phyloP scores from a whole-genome alignment of 2,329 filamentous ascomycete genomes.

The Hypoxylon sp. region DNA sequence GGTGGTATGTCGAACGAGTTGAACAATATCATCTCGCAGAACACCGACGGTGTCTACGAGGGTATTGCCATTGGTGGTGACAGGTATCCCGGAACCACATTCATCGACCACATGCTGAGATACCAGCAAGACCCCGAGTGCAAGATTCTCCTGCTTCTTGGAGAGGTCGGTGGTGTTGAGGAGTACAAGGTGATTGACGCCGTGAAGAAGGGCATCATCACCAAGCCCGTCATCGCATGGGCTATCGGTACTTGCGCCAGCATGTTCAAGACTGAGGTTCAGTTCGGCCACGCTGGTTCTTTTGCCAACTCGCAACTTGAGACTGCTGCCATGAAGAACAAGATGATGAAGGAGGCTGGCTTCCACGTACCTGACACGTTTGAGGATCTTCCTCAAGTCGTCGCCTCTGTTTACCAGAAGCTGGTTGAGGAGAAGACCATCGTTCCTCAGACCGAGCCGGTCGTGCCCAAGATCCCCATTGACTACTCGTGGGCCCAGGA shows the following conservation, averaged over 20 bases:
- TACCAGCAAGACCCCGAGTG: conserved; percentile 97
- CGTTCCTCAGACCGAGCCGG: conserved; percentile 84
- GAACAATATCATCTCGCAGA: conserved; percentile 98
- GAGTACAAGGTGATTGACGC: conserved; percentile 99
- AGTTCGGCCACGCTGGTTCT: conserved; percentile 98
- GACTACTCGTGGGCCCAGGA: conserved; percentile 99
- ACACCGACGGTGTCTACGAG: conserved; percentile 97
- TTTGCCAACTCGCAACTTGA: conserved; percentile 99
- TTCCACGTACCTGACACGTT: conserved; percentile 96
- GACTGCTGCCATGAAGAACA: conserved; percentile 96
- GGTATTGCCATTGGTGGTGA: conserved; percentile 99
- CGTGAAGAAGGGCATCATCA: conserved; percentile 92
- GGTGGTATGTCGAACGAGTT: conserved; percentile 99
- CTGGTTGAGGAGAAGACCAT: conserved; percentile 86
- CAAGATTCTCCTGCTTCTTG: conserved; percentile 95
- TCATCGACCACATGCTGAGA: conserved; percentile 97
- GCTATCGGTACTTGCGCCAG: conserved; percentile 98
- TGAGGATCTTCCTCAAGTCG: conserved; percentile 84
- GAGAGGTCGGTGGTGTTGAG: conserved; percentile 98
- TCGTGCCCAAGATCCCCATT: conserved; percentile 98
- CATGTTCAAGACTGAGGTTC: conserved; percentile 99
- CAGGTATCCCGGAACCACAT: conserved; percentile 97
- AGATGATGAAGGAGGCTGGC: conserved; percentile 93
- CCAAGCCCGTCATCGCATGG: conserved; percentile 98
- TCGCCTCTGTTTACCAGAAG: conserved; percentile 86